Evolutionary conservation across 1,139 yeast species (phyloP).

Genomic region (Pichia kudriavzevii): DNA sequence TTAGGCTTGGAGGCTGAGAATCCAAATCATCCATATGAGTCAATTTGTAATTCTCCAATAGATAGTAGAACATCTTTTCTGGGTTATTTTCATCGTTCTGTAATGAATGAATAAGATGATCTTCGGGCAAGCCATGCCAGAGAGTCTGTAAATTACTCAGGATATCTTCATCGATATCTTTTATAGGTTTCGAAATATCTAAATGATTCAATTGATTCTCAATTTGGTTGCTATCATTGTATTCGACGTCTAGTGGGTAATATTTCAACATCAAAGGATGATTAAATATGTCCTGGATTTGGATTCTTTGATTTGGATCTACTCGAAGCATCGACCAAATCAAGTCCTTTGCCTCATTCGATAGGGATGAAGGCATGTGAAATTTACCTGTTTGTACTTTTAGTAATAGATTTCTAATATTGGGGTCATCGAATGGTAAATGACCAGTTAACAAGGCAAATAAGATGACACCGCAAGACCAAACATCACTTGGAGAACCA

Average conservation of each 20-base stretch:
- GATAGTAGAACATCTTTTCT: slow-evolving; percentile 69
- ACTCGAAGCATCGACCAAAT: slow-evolving; percentile 66
- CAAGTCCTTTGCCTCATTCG: slow-evolving; percentile 64
- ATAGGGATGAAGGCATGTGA: slow-evolving; percentile 63
- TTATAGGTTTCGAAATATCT: slow-evolving; percentile 23
- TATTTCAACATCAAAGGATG: slow-evolving; percentile 73
- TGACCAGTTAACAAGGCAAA: slow-evolving; percentile 75
- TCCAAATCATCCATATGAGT: slow-evolving; percentile 28
- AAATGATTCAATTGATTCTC: slow-evolving; percentile 32
- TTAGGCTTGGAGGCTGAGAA: slow-evolving; percentile 4
- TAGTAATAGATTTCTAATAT: slow-evolving; percentile 57
- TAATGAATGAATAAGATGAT: slow-evolving; percentile 48
- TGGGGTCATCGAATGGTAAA: slow-evolving; percentile 76
- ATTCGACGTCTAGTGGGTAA: slow-evolving; percentile 2
- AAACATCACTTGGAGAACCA: slow-evolving; percentile 77
- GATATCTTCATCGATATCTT: slow-evolving; percentile 51
- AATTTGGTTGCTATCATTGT: slow-evolving; percentile 4
- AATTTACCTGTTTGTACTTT: slow-evolving; percentile 72
- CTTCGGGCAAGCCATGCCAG: slow-evolving; percentile 64
- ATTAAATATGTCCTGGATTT: slow-evolving; percentile 63
- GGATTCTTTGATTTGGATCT: slow-evolving; percentile 69
- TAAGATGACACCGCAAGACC: slow-evolving; percentile 81
- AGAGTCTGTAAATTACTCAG: slow-evolving; percentile 61
- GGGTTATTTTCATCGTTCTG: slow-evolving; percentile 54
- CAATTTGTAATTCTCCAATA: slow-evolving; percentile 49